These are phyloP conservation scores for Friedmanniomyces simplex DNA, from an alignment of 495 filamentous ascomycete genomes.

Conservation along the genomic window DNA sequence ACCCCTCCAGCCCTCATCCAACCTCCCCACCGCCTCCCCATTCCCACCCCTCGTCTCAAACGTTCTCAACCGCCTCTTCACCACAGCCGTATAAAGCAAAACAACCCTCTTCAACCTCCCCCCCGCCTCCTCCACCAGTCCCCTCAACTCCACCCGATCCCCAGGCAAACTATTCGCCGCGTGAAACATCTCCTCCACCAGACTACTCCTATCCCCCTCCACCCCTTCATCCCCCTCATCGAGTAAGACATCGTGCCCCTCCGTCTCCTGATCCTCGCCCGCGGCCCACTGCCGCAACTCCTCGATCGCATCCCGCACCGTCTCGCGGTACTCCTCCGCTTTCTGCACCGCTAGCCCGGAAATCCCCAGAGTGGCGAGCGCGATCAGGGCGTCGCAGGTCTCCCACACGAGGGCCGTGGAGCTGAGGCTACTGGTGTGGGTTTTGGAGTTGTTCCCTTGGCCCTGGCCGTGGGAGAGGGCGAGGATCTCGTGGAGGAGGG, in stretches of 20 bases:
- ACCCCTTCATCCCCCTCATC: constrained; percentile 40
- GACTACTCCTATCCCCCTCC: constrained; percentile 30
- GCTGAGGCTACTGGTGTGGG: constrained; percentile 43
- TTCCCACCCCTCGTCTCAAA: constrained; percentile 23
- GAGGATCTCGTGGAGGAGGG: constrained; percentile 33
- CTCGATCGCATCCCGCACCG: constrained; percentile 67
- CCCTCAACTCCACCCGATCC: constrained; percentile 44
- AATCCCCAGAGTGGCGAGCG: constrained; percentile 53
- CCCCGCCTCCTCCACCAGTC: constrained; percentile 45
- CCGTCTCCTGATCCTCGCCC: constrained; percentile 43
- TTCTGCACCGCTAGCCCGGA: constrained; percentile 34
- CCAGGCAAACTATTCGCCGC: constrained; percentile 43
- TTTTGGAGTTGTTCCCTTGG: constrained; percentile 24
- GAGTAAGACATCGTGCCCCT: constrained; percentile 34
- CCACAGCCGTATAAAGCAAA: constrained; percentile 48
- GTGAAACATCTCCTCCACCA: constrained; percentile 42
- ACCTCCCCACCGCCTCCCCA: constrained; percentile 8
- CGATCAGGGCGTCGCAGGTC: constrained; percentile 59
- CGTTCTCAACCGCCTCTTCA: constrained; percentile 50
- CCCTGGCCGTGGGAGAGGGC: constrained; percentile 29
- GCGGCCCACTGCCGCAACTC: constrained; percentile 71
- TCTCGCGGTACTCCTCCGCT: constrained; percentile 47
- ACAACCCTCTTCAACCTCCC: constrained; percentile 47
- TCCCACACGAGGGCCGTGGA: constrained; percentile 55
- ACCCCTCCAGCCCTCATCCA: constrained; percentile 32